Conservation (phyloP, 495 filamentous ascomycete species). For the Penicillium malachiteum region DNA sequence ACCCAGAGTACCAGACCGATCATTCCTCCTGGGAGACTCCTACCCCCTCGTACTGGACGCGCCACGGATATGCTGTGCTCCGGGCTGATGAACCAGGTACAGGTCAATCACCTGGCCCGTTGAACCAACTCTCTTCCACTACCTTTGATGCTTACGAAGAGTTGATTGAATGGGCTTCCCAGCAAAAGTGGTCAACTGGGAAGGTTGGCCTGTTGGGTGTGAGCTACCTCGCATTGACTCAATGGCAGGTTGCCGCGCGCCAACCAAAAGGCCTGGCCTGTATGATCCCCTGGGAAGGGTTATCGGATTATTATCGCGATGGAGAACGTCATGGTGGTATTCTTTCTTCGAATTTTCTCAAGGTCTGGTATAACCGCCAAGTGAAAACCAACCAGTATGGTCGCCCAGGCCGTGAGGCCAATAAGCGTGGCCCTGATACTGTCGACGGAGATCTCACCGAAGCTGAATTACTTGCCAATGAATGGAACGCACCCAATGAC, state of each 20-base stretch:
- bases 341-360: slow-evolving; percentile 59
- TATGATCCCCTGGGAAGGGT: slow-evolving; percentile 59
- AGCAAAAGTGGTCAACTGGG: slow-evolving; percentile 59
- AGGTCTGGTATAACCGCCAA: slow-evolving; percentile 65
- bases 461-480: slow-evolving; percentile 57
- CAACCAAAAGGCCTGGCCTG: slow-evolving; percentile 56
- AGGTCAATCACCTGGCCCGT: slow-evolving; percentile 56
- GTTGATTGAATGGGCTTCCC: slow-evolving; percentile 61
- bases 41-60: slow-evolving; percentile 61
- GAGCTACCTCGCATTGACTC: slow-evolving; percentile 60
- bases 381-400: slow-evolving; percentile 64
- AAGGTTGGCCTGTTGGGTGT: slow-evolving; percentile 64
- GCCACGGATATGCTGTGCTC: slow-evolving; percentile 57
- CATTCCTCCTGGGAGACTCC: slow-evolving; percentile 67
- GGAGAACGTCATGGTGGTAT: slow-evolving; percentile 64
- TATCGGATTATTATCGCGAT: slow-evolving; percentile 65
- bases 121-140: slow-evolving; percentile 59
- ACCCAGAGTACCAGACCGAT: slow-evolving; percentile 44
- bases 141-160: slow-evolving; percentile 60
- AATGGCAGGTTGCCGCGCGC: slow-evolving; percentile 64
- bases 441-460: slow-evolving; percentile 59
- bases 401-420: slow-evolving; percentile 30
- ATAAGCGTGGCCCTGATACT: slow-evolving; percentile 51
- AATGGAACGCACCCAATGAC: slow-evolving; percentile 47
- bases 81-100: slow-evolving; percentile 58